Evolutionary conservation across 73 alveolate genomes (phyloP).

Genomic region (Paramecium tetraurelia): DNA sequence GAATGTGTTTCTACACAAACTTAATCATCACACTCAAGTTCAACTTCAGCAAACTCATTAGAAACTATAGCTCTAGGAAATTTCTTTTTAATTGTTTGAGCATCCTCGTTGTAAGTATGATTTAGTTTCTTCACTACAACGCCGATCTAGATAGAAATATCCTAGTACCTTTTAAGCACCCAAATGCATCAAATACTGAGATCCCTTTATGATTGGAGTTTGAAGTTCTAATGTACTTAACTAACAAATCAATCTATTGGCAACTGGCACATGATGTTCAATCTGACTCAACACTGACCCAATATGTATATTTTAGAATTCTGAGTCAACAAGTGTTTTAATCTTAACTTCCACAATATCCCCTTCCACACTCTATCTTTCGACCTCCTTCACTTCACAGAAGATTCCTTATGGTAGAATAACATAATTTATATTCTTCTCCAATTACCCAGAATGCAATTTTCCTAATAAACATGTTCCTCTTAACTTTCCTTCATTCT

Average conservation of each 20-base stretch:
- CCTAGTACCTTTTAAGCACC: neutral
- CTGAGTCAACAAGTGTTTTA: neutral
- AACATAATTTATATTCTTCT: neutral
- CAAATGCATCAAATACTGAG: constrained; percentile 45
- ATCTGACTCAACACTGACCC: constrained; percentile 34
- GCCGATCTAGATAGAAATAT: neutral
- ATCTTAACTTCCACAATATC: constrained; percentile 14
- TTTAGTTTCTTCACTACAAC: neutral
- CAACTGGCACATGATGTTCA: constrained; percentile 49
- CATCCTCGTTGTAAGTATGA: neutral
- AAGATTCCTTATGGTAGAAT: neutral
- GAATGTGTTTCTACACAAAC: constrained; percentile 2
- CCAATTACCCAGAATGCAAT: constrained; percentile 16
- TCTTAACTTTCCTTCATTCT: constrained; percentile 30
- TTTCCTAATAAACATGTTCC: constrained; percentile 18
- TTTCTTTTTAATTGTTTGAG: neutral
- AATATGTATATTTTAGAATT: neutral
- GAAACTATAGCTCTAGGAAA: constrained; percentile 30
- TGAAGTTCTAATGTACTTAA: constrained; percentile 29
- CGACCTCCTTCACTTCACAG: constrained; percentile 21
- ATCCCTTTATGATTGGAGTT: constrained; percentile 43
- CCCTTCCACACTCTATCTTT: constrained; percentile 27
- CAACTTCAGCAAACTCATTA: constrained; percentile 35
- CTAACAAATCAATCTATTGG: constrained; percentile 18
- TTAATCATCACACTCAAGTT: constrained; percentile 12